These are phyloP conservation scores for Alternaria gaisen DNA, from an alignment of 2,329 filamentous ascomycete genomes.

Conservation along the genomic window DNA sequence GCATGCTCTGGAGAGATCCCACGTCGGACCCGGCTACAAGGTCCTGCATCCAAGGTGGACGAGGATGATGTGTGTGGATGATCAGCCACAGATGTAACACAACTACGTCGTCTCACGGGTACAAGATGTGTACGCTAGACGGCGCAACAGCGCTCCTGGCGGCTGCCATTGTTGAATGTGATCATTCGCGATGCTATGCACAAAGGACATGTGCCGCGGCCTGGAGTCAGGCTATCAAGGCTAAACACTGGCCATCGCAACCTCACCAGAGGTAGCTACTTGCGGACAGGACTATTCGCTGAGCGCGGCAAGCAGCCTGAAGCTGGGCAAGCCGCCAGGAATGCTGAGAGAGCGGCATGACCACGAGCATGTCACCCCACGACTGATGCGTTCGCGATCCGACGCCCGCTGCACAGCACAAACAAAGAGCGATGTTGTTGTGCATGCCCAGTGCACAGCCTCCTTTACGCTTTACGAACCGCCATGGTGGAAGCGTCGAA, in stretches of 20 bases:
- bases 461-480: slow-evolving; percentile 10
- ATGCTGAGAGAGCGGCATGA: slow-evolving; percentile 15
- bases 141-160: slow-evolving; percentile 3
- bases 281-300: slow-evolving; percentile 9
- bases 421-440: slow-evolving; percentile 11
- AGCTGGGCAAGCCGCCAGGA: slow-evolving; percentile 6
- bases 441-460: slow-evolving; percentile 27
- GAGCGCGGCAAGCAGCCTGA: slow-evolving; percentile 17
- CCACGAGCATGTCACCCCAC: slow-evolving; percentile 15
- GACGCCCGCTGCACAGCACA: slow-evolving; percentile 18
- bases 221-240: not conserved
- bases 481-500: not conserved
- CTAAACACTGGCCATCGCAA: slow-evolving; percentile 5
- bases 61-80: slow-evolving; percentile 1
- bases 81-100: slow-evolving; percentile 7
- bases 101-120: slow-evolving; percentile 3
- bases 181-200: not conserved
- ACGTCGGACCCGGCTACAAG: not conserved
- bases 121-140: slow-evolving; percentile 6
- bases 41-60: not conserved
- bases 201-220: slow-evolving; percentile 2
- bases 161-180: slow-evolving; percentile 5
- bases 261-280: slow-evolving; percentile 1
- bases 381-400: slow-evolving; percentile 9
- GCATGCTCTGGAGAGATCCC: slow-evolving; percentile 2